Conservation (phyloP, 2,329 filamentous ascomycete species). For the Colletotrichum orchidophilum region DNA sequence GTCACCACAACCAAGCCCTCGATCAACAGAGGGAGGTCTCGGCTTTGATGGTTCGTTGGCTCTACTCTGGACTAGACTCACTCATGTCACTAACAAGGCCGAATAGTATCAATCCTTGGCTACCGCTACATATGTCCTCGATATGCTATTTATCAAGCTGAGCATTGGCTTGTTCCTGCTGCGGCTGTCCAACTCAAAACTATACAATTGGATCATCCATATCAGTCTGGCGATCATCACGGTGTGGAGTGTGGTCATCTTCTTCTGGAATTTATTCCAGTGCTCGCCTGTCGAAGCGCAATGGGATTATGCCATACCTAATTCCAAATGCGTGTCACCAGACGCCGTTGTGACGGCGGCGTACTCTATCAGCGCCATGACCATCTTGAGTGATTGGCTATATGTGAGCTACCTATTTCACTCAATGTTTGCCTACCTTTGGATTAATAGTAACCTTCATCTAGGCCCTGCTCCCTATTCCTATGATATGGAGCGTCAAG, state of each 20-base stretch:
- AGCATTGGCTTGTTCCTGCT: slow-evolving; percentile 64
- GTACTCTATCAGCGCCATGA: slow-evolving; percentile 62
- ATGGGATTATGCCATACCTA: slow-evolving; percentile 61
- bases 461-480: slow-evolving; percentile 60
- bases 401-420: slow-evolving; percentile 48
- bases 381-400: slow-evolving; percentile 63
- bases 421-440: too few relatives aligned
- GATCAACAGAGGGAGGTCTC: slow-evolving; percentile 49
- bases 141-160: slow-evolving; percentile 67
- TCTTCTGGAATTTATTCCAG: slow-evolving; percentile 63
- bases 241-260: slow-evolving; percentile 57
- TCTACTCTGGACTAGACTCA: neutral
- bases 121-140: slow-evolving; percentile 58
- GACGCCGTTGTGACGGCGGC: slow-evolving; percentile 57
- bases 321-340: slow-evolving; percentile 53
- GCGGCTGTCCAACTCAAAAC: slow-evolving; percentile 53
- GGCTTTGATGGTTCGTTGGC: slow-evolving; percentile 53
- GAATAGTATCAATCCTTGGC: slow-evolving; percentile 60
- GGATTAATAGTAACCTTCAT: neutral
- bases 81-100: neutral
- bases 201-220: slow-evolving; percentile 60
- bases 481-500: slow-evolving; percentile 64
- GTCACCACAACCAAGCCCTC: slow-evolving; percentile 57
- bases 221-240: slow-evolving; percentile 55
- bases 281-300: slow-evolving; percentile 60